These are phyloP conservation scores for Ramularia collo-cygni DNA, from an alignment of 2,329 filamentous ascomycete species.

Conservation along the genomic window DNA sequence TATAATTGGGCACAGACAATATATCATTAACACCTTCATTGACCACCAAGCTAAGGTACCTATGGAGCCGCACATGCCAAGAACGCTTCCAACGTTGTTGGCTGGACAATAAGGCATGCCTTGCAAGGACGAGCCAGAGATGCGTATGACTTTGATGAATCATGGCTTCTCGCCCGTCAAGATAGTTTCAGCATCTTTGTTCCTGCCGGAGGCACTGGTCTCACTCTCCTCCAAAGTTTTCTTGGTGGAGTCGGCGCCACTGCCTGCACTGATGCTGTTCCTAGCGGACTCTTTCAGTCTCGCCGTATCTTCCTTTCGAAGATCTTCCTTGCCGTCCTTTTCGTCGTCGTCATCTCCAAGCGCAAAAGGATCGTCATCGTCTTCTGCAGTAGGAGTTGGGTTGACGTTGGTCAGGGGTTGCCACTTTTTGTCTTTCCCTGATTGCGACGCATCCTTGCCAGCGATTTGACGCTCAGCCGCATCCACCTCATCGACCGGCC, in stretches of 20 bases:
- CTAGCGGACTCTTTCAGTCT: conserved; percentile 44
- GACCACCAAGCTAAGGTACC: too few relatives aligned
- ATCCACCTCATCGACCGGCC: conserved; percentile 72
- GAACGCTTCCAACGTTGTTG: too few relatives aligned
- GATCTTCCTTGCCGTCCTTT: conserved; percentile 54
- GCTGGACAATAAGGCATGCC: too few relatives aligned
- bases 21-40: too few relatives aligned
- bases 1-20: too few relatives aligned
- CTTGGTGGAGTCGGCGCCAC: conserved; percentile 12
- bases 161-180: conserved; percentile 26
- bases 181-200: conserved; percentile 42
- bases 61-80: too few relatives aligned
- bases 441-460: conserved; percentile 20
- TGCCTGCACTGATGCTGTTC: conserved; percentile 51
- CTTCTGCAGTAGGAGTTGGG: conserved; percentile 68
- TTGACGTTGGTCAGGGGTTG: conserved; percentile 75
- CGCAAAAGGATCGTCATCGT: conserved; percentile 93
- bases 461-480: conserved; percentile 53
- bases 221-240: conserved; percentile 28
- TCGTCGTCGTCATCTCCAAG: conserved; percentile 90
- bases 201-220: conserved; percentile 37
- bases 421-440: conserved; percentile 83
- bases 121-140: too few relatives aligned
- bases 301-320: conserved; percentile 47
- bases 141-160: too few relatives aligned